Evolutionary conservation across 306 rosid genomes (phyloP), one percentile per base, ranked within the genome.

Genomic region (Corylus heterophylla): DNA sequence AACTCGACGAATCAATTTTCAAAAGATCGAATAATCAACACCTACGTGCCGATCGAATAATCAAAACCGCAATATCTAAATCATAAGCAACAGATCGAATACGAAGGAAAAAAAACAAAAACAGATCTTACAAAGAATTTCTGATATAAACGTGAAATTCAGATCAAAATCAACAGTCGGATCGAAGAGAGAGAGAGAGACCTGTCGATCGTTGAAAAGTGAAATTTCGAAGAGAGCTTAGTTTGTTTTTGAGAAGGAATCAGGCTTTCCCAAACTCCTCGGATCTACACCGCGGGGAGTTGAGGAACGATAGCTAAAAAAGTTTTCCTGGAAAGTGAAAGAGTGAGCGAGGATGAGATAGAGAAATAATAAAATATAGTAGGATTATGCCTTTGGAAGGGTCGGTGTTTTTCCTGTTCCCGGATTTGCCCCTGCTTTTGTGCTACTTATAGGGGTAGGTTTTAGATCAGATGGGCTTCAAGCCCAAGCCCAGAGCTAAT

Each of bases 231-330:
- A 22, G 76, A 74, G 76, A 63, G 69, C 6, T 49, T 54, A 2
- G 18, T 71, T n/a, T 4, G 84, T 5, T 79, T 39, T 17, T 69
- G 17, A 69, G 56, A 37, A 42, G 76, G 72, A 82, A 70, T 75
- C 79, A 83, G 88, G 91, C 84, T 86, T 85, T 39, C 85, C 92
- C 90, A 89, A 82, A 82, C 93, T 87, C 96, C 93, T 85, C 87
- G 96, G 93, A 87, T 89, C 92, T 87, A 87, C 81, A 83, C 93
- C 90, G 90, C 87, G 90, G 90, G 90, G 90, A 88, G 93, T 83
- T 72, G 77, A 87, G 82, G 80, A 68, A 79, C 73, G 56, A 56
- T 69, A 77, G 79, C 74, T 49, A 75, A 82, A 71, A 55, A 76
- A 42, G 29, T 49, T 54, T 22, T 11, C 72, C 68, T 39, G 2